A percentile compares a stretch with the other conserved stretches of the same genome.
Conservation (phyloP, 2,329 filamentous ascomycete species). For the Sclerotinia trifoliorum region DNA sequence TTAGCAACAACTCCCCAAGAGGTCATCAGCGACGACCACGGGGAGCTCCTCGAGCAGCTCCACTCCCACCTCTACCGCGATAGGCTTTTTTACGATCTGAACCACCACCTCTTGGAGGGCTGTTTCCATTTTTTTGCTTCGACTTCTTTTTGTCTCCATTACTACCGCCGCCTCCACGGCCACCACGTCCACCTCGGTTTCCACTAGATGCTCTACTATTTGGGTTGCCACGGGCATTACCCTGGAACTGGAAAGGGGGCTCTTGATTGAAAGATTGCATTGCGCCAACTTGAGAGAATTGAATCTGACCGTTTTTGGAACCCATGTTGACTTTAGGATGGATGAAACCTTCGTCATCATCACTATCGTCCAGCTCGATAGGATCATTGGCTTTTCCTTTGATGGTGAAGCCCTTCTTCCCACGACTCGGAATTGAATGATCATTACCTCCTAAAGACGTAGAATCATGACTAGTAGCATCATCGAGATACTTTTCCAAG, state of each 20-base stretch:
- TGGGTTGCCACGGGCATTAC: conserved; percentile 1
- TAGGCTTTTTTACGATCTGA: not conserved
- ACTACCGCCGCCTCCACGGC: not conserved
- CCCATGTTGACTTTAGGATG: conserved; percentile 31
- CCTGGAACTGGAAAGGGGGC: conserved; percentile 13
- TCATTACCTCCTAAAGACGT: conserved; percentile 34
- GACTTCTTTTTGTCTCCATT: conserved; percentile 2
- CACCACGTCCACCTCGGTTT: conserved; percentile 4
- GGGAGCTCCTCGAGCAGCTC: conserved; percentile 14
- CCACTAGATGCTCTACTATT: not conserved
- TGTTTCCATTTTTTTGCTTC: conserved; percentile 3
- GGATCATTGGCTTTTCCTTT: conserved; percentile 39
- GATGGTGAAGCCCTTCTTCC: conserved; percentile 34
- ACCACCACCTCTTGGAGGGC: conserved; percentile 4
- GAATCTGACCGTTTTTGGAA: conserved; percentile 10
- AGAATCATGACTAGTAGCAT: conserved; percentile 40
- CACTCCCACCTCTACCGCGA: conserved; percentile 2
- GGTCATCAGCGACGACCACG: conserved; percentile 10
- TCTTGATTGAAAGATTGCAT: conserved; percentile 10
- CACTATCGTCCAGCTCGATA: conserved; percentile 36
- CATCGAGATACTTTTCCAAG: conserved; percentile 50
- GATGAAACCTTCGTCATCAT: conserved; percentile 35
- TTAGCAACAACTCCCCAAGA: not conserved
- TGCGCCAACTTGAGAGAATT: conserved; percentile 17
- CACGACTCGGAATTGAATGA: conserved; percentile 31